Evolutionary conservation across 139 green algal species (phyloP), one percentile per base, ranked within the genome.

Genomic region (Pleodorina starrii): DNA sequence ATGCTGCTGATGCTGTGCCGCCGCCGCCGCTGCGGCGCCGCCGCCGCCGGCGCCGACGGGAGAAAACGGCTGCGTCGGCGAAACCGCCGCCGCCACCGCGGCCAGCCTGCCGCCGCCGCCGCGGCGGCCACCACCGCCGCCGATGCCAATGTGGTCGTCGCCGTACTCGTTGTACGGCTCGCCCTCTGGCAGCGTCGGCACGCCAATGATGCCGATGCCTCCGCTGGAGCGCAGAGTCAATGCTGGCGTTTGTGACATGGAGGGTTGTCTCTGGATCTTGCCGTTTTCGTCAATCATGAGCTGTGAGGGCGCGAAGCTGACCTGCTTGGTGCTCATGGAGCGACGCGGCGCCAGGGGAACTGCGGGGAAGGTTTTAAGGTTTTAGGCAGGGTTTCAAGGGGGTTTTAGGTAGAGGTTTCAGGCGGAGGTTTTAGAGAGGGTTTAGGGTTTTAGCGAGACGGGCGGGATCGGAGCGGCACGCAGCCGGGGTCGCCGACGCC

Each of bases 271-370:
- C 43, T 87, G 42, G 0, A 87, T 48, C 6, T 54, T 69, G 17
- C 81, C 81, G 7, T 5, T 36, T 29, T 63, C n/a, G 59, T 87
- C 81, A 6, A 87, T 77, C n/a, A 78, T 44, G 12, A 87, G 81
- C 81, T 87, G 81, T 5, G 60, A 76, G 29, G 81, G 81, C 17
- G 81, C 81, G 42, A 87, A 87, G 60, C 50, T 75, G 60, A 87
- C 81, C 60, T 77, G 60, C 81, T 87, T 87, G 6, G 69, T 66
- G 81, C 17, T 50, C 42, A 44, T 63, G 59, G 0, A 40, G 50
- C 48, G 48, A 14, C 40, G 29, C 0, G 29, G 7, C 42, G 71
- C 51, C 3, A 21, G 21, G 3, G 5, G 54, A 12, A 21, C 54
- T 66, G 54, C 9, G 54, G 54, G 51, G 51, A 60, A 60, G 14